Evolutionary conservation across 345 rosid genomes (phyloP).

Genomic region (Euphorbia peplus): DNA sequence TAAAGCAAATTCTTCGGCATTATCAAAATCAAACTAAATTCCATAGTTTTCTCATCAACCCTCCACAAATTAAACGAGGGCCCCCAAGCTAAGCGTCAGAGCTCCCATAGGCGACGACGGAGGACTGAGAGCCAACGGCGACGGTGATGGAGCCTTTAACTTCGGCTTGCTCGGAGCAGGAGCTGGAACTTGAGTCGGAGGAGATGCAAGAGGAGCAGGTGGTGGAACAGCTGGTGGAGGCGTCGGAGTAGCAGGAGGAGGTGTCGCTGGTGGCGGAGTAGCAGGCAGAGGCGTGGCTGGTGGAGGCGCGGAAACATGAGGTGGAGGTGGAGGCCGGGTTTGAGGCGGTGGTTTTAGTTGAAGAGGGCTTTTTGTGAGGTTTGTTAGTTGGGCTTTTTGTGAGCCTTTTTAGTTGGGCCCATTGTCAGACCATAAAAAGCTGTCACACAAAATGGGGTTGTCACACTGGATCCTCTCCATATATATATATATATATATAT

Average conservation of each 20-base stretch:
- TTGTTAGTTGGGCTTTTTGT: no score
- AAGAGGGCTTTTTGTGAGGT: no score
- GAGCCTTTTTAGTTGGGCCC: no score
- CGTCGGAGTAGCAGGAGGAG: constrained; percentile 38
- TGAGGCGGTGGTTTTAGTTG: no score
- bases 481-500: no score
- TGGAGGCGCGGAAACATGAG: constrained; percentile 18
- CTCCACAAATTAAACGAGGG: no score
- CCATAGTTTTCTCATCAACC: no score
- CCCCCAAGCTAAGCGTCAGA: constrained; percentile 43
- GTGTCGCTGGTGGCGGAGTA: constrained; percentile 47
- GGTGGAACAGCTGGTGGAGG: constrained; percentile 44
- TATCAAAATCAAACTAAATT: no score
- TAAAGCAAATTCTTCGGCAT: no score
- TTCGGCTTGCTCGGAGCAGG: constrained; percentile 46
- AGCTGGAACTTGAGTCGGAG: constrained; percentile 64
- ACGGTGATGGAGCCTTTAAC: constrained; percentile 40
- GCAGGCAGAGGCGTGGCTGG: constrained; percentile 12
- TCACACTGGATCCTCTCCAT: no score
- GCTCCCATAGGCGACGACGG: constrained; percentile 47
- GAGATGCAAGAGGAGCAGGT: constrained; percentile 51
- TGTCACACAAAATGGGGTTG: no score
- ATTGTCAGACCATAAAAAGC: no score
- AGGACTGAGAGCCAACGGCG: constrained; percentile 45
- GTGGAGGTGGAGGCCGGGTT: not conserved